Evolutionary conservation across 768 basidiomycete species (phyloP), one percentile per base, ranked within the genome.

Genomic region (Calocera viscosa): DNA sequence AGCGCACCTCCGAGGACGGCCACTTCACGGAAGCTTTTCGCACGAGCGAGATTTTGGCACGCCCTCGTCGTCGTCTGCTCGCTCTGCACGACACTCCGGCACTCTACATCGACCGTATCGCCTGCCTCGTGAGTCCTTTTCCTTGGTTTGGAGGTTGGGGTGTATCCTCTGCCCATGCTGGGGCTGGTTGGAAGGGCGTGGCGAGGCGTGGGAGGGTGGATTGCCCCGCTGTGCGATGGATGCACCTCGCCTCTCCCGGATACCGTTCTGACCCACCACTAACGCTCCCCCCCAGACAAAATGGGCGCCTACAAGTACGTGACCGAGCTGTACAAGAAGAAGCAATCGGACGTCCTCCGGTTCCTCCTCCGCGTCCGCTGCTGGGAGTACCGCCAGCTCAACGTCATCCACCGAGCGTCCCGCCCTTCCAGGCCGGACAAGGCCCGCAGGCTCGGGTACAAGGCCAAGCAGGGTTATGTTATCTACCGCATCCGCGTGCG

Each of bases 391-490:
- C 90, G 96, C 72, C 96, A 99, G 78, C 81, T 98, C 74, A 93
- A 96, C 73, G 93, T 99, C 72, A 91, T 97, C 76, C 95, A 98
- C 82, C 90, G 96, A 73, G 95, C 94, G 53, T 94, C 94, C 70
- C 91, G 95, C 69, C 95, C 96, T 60, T 97, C 95, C 60, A 90
- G 96, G 75, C 96, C 96, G 66, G 96, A 99, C 83, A 99, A 97
- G 83, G 96, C 96, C 70, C 90, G 96, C 76, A 88, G 94, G 71
- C 82, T 99, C 69, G 96, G 96, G 63, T 99, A 98, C 87, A 99
- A 97, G 83, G 94, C 96, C 77, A 99, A 99, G 85, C 96, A 99
- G 80, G 96, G 96, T 73, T 99, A 93, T 77, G 89, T 98, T 71
- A 79, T 99, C 81, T 99, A 99, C 82, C 91, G 96, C 74, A 82